Conservation (phyloP, 108 stramenopile species). For the Conticribra weissflogii region DNA sequence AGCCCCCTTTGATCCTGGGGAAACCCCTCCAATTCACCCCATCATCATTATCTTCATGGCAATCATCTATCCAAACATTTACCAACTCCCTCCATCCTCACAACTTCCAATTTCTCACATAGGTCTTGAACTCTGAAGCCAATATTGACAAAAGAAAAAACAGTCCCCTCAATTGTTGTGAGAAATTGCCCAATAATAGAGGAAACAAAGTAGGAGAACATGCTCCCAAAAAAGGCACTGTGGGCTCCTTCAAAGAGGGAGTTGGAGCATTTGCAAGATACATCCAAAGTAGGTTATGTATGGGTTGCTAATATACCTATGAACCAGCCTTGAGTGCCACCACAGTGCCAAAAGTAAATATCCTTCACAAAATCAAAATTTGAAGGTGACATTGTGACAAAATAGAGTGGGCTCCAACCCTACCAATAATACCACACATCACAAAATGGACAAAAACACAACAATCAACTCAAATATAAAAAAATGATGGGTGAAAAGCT, state of each 20-base stretch:
- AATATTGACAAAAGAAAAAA: conserved; percentile 80
- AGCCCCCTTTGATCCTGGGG: conserved; percentile 59
- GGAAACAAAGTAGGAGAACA: conserved; percentile 75
- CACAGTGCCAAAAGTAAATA: too few relatives aligned
- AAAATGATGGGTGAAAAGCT: too few relatives aligned
- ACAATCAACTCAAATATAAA: too few relatives aligned
- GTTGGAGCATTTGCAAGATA: conserved; percentile 64
- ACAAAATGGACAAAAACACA: too few relatives aligned
- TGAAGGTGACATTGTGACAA: too few relatives aligned
- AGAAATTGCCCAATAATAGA: conserved; percentile 80
- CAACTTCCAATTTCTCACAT: conserved; percentile 83
- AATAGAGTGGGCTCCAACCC: too few relatives aligned
- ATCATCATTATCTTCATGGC: too few relatives aligned
- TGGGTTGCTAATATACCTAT: too few relatives aligned
- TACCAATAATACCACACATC: too few relatives aligned
- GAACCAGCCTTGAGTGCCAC: too few relatives aligned
- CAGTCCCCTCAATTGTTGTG: conserved; percentile 62
- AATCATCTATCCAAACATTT: conserved; percentile 72
- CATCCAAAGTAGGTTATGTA: conserved; percentile 76
- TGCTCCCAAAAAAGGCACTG: conserved; percentile 68
- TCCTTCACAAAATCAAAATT: too few relatives aligned
- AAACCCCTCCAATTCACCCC: conserved; percentile 13
- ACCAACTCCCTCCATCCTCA: conserved; percentile 71
- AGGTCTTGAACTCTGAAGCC: conserved; percentile 73
- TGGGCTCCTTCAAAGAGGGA: conserved; percentile 62